These are phyloP conservation scores for Exophiala sideris DNA, from an alignment of 2,329 filamentous ascomycete genomes.

Conservation along the genomic window DNA sequence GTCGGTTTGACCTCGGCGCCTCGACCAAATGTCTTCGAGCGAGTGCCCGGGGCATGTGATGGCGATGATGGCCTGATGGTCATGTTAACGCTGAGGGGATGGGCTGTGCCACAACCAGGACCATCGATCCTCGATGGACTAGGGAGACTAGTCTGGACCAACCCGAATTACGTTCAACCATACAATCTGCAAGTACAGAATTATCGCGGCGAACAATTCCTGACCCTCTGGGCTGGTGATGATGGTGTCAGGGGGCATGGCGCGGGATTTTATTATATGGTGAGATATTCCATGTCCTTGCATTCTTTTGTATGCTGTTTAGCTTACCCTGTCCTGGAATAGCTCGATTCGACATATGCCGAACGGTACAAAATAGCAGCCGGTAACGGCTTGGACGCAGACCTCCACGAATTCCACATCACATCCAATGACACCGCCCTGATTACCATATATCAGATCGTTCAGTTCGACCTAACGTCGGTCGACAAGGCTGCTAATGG, in stretches of 20 bases:
- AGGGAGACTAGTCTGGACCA: conserved; percentile 31
- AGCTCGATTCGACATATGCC: not conserved
- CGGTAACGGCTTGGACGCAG: conserved; percentile 4
- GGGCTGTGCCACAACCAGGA: conserved; percentile 19
- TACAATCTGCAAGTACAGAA: conserved; percentile 43
- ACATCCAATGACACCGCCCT: conserved; percentile 11
- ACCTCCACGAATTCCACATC: conserved; percentile 20
- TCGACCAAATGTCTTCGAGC: not conserved
- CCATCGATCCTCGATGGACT: conserved; percentile 31
- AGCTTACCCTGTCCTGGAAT: not conserved
- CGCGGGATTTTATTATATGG: conserved; percentile 45
- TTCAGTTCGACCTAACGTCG: conserved; percentile 2
- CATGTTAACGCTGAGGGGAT: conserved; percentile 1
- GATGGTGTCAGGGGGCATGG: conserved; percentile 46
- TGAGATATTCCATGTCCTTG: conserved; percentile 2
- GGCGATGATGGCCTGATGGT: conserved; percentile 2
- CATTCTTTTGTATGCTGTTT: not conserved
- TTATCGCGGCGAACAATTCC: conserved; percentile 42
- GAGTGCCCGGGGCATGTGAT: not conserved
- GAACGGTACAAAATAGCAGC: not conserved
- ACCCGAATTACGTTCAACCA: conserved; percentile 27
- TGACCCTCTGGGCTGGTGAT: conserved; percentile 50
- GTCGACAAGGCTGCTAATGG: conserved; percentile 8
- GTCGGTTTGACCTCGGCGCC: not conserved
- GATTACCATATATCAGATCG: conserved; percentile 13